phyloP scores from a whole-genome alignment of 2,329 filamentous ascomycete genomes.

The Apiospora kogelbergensis region DNA sequence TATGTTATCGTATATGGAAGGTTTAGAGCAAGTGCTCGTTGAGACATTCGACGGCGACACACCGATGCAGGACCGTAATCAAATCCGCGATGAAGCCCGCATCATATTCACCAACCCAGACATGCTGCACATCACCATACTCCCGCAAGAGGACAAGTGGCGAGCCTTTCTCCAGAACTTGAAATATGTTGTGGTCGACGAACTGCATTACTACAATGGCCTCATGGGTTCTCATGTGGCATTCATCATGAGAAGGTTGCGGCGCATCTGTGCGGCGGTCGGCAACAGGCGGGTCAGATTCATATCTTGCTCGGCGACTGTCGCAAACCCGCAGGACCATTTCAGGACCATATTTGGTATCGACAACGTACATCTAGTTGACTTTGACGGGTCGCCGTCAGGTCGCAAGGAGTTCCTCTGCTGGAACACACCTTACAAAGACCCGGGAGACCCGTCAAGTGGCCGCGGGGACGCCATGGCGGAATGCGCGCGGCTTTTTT shows the following conservation, averaged over 20 bases:
- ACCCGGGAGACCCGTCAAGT: conserved; percentile 81
- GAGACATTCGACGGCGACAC: conserved; percentile 98
- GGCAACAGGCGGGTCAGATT: conserved; percentile 86
- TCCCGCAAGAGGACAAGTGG: conserved; percentile 91
- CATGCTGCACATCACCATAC: conserved; percentile 92
- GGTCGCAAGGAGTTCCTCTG: conserved; percentile 93
- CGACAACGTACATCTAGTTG: conserved; percentile 75
- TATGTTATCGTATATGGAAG: conserved; percentile 76
- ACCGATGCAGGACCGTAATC: conserved; percentile 72
- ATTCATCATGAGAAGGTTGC: conserved; percentile 86
- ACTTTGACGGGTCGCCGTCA: conserved; percentile 90
- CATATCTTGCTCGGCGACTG: conserved; percentile 93
- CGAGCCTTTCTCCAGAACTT: conserved; percentile 84
- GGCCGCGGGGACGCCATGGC: conserved; percentile 80
- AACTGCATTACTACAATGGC: conserved; percentile 95
- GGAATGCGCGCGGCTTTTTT: conserved; percentile 89
- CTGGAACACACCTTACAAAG: conserved; percentile 96
- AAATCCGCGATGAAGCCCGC: conserved; percentile 81
- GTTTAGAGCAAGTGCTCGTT: conserved; percentile 72
- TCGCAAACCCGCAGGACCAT: conserved; percentile 87
- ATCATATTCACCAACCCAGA: conserved; percentile 98
- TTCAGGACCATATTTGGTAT: conserved; percentile 95
- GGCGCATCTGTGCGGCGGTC: conserved; percentile 84
- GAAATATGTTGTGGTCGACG: conserved; percentile 87
- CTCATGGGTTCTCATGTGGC: conserved; percentile 92